A percentile compares a stretch with the other conserved stretches of the same genome.
These are phyloP conservation scores for Fusarium nodosum DNA, from an alignment of 2,329 filamentous ascomycete species.

Conservation along the genomic window DNA sequence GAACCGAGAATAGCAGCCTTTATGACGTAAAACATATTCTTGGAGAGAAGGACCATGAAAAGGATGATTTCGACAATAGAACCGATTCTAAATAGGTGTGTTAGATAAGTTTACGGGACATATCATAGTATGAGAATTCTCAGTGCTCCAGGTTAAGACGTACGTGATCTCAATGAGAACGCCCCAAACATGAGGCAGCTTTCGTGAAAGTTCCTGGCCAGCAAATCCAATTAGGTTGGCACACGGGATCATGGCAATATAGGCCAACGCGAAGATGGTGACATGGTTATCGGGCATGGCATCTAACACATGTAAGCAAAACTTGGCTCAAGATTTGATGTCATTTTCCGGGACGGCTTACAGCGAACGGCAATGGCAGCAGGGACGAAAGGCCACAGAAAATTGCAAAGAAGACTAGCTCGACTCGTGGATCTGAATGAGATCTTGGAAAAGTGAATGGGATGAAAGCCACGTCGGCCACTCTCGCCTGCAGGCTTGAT, in stretches of 20 bases:
- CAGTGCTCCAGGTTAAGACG: conserved; percentile 36
- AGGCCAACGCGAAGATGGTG: conserved; percentile 63
- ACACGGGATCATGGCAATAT: conserved; percentile 66
- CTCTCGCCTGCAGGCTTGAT: conserved; percentile 58
- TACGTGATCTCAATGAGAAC: conserved; percentile 71
- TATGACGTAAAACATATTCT: conserved; percentile 75
- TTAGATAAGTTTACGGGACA: conserved; percentile 1
- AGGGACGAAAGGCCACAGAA: conserved; percentile 65
- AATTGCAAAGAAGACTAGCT: conserved; percentile 62
- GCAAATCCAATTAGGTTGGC: conserved; percentile 65
- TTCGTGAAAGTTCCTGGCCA: conserved; percentile 79
- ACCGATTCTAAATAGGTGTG: conserved; percentile 62
- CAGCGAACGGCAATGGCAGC: conserved; percentile 62
- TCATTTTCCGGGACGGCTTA: conserved; percentile 31
- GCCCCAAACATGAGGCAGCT: conserved; percentile 80
- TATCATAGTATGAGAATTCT: too few species aligned
- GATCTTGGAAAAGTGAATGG: conserved; percentile 60
- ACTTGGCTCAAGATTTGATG: not conserved
- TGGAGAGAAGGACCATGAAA: conserved; percentile 79
- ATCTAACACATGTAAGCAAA: conserved; percentile 48
- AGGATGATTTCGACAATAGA: conserved; percentile 86
- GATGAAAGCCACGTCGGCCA: conserved; percentile 61
- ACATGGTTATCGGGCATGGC: conserved; percentile 55
- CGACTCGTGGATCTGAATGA: conserved; percentile 60
- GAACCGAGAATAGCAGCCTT: conserved; percentile 87